These are phyloP conservation scores for Penicillium carneum DNA, from an alignment of 2,329 filamentous ascomycete species.

Conservation along the genomic window DNA sequence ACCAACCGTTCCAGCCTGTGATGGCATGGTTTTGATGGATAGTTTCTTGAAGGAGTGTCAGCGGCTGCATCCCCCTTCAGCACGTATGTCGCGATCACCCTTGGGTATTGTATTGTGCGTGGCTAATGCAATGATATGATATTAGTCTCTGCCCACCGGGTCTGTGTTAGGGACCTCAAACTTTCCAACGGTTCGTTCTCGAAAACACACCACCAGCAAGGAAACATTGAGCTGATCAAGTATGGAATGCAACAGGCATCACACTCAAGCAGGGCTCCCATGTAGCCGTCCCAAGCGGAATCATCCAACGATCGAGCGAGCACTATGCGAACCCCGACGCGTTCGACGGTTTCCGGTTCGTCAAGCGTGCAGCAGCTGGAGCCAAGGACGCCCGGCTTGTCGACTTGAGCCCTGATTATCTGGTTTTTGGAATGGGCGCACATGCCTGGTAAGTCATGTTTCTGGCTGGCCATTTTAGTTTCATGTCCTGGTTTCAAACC, in stretches of 20 bases:
- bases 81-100: slow-evolving; percentile 23
- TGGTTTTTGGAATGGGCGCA: slow-evolving; percentile 35
- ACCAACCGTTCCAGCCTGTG: slow-evolving; percentile 25
- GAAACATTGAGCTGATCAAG: neutral
- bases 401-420: slow-evolving; percentile 35
- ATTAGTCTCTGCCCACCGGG: slow-evolving; percentile 35
- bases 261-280: slow-evolving; percentile 33
- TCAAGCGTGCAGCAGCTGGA: slow-evolving; percentile 27
- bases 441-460: slow-evolving; percentile 31
- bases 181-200: slow-evolving; percentile 32
- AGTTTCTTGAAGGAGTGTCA: slow-evolving; percentile 37
- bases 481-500: slow-evolving; percentile 23
- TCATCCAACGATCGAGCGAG: slow-evolving; percentile 28
- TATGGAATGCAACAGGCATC: slow-evolving; percentile 20
- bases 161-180: slow-evolving; percentile 25
- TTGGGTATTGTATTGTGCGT: neutral
- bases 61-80: slow-evolving; percentile 34
- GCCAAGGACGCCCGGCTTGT: slow-evolving; percentile 22
- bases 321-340: slow-evolving; percentile 26
- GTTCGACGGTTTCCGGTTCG: slow-evolving; percentile 35
- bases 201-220: neutral
- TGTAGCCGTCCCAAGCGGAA: slow-evolving; percentile 30
- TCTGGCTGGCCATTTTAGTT: neutral
- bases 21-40: slow-evolving; percentile 30
- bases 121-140: slow-evolving; percentile 10